Conservation (phyloP, 1,284 basidiomycete species). For the Inonotus obliquus region DNA sequence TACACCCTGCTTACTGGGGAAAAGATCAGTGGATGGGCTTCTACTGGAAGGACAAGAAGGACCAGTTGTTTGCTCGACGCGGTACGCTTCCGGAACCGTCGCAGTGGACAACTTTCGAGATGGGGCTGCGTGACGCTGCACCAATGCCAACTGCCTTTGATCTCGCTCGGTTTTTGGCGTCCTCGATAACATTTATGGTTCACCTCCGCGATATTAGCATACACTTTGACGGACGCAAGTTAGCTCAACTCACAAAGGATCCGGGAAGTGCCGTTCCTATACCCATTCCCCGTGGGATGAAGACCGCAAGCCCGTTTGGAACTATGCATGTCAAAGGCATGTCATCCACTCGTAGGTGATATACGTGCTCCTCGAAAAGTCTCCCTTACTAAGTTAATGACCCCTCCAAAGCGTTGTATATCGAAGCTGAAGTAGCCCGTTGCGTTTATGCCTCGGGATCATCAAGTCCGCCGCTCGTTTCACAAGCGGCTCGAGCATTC, state of each 20-base stretch:
- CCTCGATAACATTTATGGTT: constrained; percentile 93
- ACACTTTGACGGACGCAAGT: constrained; percentile 73
- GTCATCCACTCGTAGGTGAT: constrained; percentile 56
- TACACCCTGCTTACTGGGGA: background rate
- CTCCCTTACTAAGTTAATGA: background rate
- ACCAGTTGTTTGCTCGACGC: constrained; percentile 71
- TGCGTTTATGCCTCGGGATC: constrained; percentile 75
- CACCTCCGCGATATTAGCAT: constrained; percentile 75
- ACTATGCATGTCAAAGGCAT: constrained; percentile 70
- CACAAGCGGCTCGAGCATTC: constrained; percentile 30
- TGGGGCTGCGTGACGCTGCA: constrained; percentile 81
- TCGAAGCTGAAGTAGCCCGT: constrained; percentile 80
- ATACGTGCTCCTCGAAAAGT: background rate
- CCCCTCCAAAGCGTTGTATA: constrained; percentile 55
- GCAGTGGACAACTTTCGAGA: constrained; percentile 88
- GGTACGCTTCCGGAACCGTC: constrained; percentile 53
- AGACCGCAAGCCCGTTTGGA: constrained; percentile 39
- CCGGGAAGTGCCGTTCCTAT: constrained; percentile 51
- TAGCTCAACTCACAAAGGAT: constrained; percentile 73
- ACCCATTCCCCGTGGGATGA: constrained; percentile 49
- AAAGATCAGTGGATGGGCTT: constrained; percentile 91
- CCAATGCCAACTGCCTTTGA: constrained; percentile 84
- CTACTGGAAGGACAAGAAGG: constrained; percentile 78
- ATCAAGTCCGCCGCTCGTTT: constrained; percentile 44
- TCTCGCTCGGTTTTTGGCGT: constrained; percentile 86